phyloP scores from a whole-genome alignment of 768 basidiomycete genomes.

The Naganishia vaughanmartiniae region DNA sequence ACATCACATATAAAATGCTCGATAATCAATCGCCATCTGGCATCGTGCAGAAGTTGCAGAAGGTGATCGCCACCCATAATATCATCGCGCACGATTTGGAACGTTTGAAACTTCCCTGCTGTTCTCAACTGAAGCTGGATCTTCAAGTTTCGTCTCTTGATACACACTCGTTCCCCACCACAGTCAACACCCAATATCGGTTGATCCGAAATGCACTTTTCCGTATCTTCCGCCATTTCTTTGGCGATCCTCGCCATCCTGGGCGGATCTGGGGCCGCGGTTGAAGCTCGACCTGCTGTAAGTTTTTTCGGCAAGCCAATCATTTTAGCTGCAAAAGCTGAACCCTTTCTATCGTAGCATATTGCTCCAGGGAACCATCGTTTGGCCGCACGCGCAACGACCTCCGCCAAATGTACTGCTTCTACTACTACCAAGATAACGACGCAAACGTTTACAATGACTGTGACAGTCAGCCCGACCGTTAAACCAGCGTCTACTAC shows the following conservation, averaged over 20 bases:
- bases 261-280: conserved; percentile 4
- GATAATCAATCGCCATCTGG: no score
- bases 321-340: not conserved
- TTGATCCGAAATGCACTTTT: conserved; percentile 8
- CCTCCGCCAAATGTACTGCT: not conserved
- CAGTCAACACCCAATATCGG: not conserved
- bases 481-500: not conserved
- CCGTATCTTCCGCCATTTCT: not conserved
- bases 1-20: no score
- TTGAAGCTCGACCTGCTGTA: conserved; percentile 21
- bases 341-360: not conserved
- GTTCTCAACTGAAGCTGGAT: conserved; percentile 13
- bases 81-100: not conserved
- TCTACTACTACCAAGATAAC: conserved; percentile 8
- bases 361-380: not conserved
- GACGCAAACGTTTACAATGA: conserved; percentile 7
- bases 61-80: conserved; percentile 4
- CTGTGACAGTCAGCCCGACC: conserved; percentile 3
- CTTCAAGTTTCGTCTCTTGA: not conserved
- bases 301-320: not conserved
- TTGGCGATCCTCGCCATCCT: conserved; percentile 5
- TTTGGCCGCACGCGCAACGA: not conserved
- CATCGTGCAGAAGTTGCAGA: no score
- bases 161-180: conserved; percentile 10
- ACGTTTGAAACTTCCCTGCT: not conserved